Evolutionary conservation across 2,329 filamentous ascomycete genomes (phyloP), one percentile per base, ranked within the genome.

Genomic region (Epichloe baconii): DNA sequence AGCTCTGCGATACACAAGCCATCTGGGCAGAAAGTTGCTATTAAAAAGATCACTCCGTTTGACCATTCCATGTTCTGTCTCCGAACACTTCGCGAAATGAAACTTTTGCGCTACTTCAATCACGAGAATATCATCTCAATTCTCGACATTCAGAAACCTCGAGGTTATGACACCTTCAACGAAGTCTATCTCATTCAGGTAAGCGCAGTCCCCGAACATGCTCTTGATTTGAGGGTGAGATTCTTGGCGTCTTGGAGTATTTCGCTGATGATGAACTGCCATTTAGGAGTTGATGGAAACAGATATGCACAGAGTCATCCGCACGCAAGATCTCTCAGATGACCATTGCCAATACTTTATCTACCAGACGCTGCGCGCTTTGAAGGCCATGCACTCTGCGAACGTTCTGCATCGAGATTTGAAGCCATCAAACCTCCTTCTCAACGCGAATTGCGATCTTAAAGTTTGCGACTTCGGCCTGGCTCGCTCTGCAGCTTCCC

Each of bases 271-370:
- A 38, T 26, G 50, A 5, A 23, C 38, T 34, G 19, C 38, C 41
- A 38, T 55, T 14, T 55, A 95, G 88, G 90, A 95, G 71, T 80
- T 98, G 62, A 98, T 98, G 93, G 93, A 98, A 75, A 98, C 93
- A 46, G 93, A 98, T 65, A 98, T 98, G 93, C 93, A 98, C 70
- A 83, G 93, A 59, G 93, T 98, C 58, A 98, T 98, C 64, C 88
- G 93, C 61, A 98, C 93, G 40, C 93, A 98, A 71, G 93, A 98
- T 65, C 81, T 98, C 44, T 97, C 93, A 38, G 93, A 98, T 69
- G 93, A 98, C 68, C 93, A 98, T 70, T 98, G 93, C 79, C 93
- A 98, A 71, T 98, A 98, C 75, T 98, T 98, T 73, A 98, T 98
- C 71, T 98, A 98, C 77, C 93, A 98, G 74, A 98, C 93, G 2